Conservation (phyloP, 1,284 basidiomycete genomes). For the Puccinia hordei region DNA sequence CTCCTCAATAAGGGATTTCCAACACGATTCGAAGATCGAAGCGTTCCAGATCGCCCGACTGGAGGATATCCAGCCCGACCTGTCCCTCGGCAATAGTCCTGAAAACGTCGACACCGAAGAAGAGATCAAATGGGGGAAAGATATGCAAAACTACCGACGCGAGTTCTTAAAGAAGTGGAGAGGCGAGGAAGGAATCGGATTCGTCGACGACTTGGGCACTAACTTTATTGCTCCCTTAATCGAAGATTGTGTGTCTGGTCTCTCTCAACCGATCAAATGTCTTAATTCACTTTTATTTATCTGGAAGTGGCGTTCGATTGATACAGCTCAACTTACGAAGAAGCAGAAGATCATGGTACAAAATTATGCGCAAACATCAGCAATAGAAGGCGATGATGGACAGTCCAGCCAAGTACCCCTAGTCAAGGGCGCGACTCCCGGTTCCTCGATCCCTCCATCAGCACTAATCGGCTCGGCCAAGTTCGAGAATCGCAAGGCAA, state of each 20-base stretch:
- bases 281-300: slow-evolving; percentile 1
- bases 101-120: slow-evolving; percentile 50
- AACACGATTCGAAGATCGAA: slow-evolving; percentile 31
- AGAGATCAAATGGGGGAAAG: slow-evolving; percentile 50
- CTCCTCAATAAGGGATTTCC: slow-evolving; percentile 36
- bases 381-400: slow-evolving; percentile 29
- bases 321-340: slow-evolving; percentile 33
- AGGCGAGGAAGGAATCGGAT: slow-evolving; percentile 51
- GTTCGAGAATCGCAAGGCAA: slow-evolving; percentile 28
- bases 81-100: slow-evolving; percentile 1
- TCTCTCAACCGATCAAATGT: not conserved
- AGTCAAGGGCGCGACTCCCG: not conserved
- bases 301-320: not conserved
- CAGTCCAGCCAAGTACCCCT: slow-evolving; percentile 3
- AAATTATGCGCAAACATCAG: slow-evolving; percentile 43
- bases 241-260: slow-evolving; percentile 33
- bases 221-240: slow-evolving; percentile 24
- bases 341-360: slow-evolving; percentile 50
- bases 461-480: not conserved
- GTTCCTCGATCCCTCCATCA: slow-evolving; percentile 7
- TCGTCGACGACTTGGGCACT: slow-evolving; percentile 36
- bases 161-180: slow-evolving; percentile 51
- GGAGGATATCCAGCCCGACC: slow-evolving; percentile 28
- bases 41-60: slow-evolving; percentile 36
- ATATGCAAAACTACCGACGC: slow-evolving; percentile 47